These are phyloP conservation scores for Ilyonectria destructans DNA, from an alignment of 2,329 filamentous ascomycete genomes.

Conservation along the genomic window DNA sequence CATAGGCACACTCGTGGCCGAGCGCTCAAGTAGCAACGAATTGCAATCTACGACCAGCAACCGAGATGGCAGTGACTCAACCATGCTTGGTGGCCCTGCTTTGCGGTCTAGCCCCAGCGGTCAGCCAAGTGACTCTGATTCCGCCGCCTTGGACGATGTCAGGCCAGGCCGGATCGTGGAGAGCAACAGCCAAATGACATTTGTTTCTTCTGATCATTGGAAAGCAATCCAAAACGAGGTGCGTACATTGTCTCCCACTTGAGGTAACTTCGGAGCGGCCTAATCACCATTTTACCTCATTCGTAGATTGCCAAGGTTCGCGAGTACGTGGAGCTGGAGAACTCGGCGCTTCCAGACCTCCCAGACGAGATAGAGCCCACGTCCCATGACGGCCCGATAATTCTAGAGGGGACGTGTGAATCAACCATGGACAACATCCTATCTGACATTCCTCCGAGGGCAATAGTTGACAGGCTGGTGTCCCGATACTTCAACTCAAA, in stretches of 20 bases:
- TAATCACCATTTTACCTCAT: not conserved
- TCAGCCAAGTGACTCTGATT: not conserved
- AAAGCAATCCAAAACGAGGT: conserved; percentile 37
- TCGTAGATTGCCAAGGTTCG: conserved; percentile 35
- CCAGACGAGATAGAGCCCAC: conserved; percentile 17
- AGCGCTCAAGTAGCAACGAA: conserved; percentile 12
- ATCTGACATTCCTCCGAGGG: conserved; percentile 34
- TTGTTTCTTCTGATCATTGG: conserved; percentile 43
- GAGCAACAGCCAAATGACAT: conserved; percentile 39
- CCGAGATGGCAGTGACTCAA: not conserved
- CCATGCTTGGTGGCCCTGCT: not conserved
- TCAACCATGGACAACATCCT: conserved; percentile 30
- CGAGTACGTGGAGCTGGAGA: conserved; percentile 28
- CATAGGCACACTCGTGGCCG: conserved; percentile 36
- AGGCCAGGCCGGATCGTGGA: conserved; percentile 36
- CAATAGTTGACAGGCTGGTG: conserved; percentile 34
- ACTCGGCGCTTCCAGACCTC: conserved; percentile 2
- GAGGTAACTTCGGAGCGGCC: no score
- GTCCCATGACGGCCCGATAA: conserved; percentile 26
- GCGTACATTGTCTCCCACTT: not conserved
- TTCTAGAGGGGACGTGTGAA: conserved; percentile 17
- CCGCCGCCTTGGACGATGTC: conserved; percentile 5
- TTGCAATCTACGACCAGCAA: no score
- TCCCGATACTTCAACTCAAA: conserved; percentile 40
- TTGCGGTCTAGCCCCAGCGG: not conserved